Evolutionary conservation across 495 filamentous ascomycete genomes (phyloP), one percentile per base, ranked within the genome.

Genomic region (Penicillium canariense): DNA sequence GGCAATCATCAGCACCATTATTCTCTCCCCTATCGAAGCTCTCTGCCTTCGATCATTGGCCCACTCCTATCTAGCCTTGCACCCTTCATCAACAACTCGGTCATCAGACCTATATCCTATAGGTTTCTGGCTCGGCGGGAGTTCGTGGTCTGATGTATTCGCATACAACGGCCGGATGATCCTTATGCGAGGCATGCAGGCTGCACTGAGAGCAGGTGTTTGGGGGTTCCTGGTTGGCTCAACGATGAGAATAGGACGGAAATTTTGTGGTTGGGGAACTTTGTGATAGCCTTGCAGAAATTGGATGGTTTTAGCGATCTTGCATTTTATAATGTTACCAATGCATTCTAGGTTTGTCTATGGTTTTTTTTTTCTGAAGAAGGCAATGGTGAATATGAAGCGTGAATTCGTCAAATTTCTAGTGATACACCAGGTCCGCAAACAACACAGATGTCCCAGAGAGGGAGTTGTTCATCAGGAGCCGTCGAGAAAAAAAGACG

Each of bases 1-100:
- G 7, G 66, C 70, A 18, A 63, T 75, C 32, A 63, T 79, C 34
- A 75, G 71, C 5, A 62, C 59, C 20, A 60, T 77, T 10, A 61
- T 80, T 10, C 73, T 79, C 17, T 59, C 75, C 15, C 78, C 79
- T 0, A 60, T 82, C 50, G 78, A 81, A 61, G 69, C 74, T 8
- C 63, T 80, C 10, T 76, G 70, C 40, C 68, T 79, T 9, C 74
- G 79, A 8, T 75, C 78, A 10, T 58, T 81, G 3, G 73, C 77
- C 2, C 56, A 68, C 5, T 65, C 71, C 0, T 81, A 75, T 55
- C 52, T 78, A 6, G 59, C 68, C 2, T 61, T 65, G 10, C 60
- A 67, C 3, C 60, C 60, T 30, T 64, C 65, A 7, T 49, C 60
- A 15, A 40, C 45, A 23, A 44, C 44, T 30, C 60, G 55, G 30